These are phyloP conservation scores for Lophiotrema nucula DNA, from an alignment of 495 filamentous ascomycete genomes.

Conservation along the genomic window DNA sequence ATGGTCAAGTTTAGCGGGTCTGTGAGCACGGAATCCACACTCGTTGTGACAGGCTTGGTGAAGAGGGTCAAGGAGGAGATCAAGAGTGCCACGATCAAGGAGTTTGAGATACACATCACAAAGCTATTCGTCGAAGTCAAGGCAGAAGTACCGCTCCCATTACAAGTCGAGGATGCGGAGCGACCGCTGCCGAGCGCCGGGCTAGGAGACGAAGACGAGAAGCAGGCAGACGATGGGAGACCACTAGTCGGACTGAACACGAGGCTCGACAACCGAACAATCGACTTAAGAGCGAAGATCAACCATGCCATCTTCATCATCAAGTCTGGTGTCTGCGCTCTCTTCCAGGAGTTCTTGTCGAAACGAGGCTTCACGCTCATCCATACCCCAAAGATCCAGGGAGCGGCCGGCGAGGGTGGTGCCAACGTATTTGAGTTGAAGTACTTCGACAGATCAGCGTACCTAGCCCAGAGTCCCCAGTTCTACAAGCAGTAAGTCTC, in stretches of 20 bases:
- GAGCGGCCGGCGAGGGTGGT: slow-evolving; percentile 46
- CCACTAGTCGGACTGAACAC: slow-evolving; percentile 46
- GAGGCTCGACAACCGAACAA: slow-evolving; percentile 45
- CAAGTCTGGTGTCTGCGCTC: slow-evolving; percentile 41
- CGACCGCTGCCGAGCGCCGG: slow-evolving; percentile 42
- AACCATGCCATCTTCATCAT: slow-evolving; percentile 49
- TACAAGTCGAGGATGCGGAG: slow-evolving; percentile 50
- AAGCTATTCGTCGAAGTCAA: slow-evolving; percentile 74
- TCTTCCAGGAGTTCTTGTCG: slow-evolving; percentile 46
- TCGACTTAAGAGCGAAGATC: slow-evolving; percentile 44
- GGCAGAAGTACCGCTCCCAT: slow-evolving; percentile 63
- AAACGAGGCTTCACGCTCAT: slow-evolving; percentile 40
- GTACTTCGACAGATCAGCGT: slow-evolving; percentile 46
- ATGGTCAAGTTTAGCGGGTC: slow-evolving; percentile 89
- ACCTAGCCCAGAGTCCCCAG: slow-evolving; percentile 47
- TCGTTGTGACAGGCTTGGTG: slow-evolving; percentile 73
- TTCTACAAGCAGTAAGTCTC: slow-evolving; percentile 46
- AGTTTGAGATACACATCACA: slow-evolving; percentile 76
- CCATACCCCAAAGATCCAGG: slow-evolving; percentile 45
- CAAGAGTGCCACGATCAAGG: slow-evolving; percentile 71
- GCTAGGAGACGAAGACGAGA: slow-evolving; percentile 36
- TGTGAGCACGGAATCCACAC: slow-evolving; percentile 75
- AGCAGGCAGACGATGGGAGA: slow-evolving; percentile 33
- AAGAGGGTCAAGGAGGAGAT: slow-evolving; percentile 73
- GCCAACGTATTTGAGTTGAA: slow-evolving; percentile 47